These are phyloP conservation scores for Plasmodium ovale DNA, from an alignment of 169 alveolate species.

Conservation along the genomic window DNA sequence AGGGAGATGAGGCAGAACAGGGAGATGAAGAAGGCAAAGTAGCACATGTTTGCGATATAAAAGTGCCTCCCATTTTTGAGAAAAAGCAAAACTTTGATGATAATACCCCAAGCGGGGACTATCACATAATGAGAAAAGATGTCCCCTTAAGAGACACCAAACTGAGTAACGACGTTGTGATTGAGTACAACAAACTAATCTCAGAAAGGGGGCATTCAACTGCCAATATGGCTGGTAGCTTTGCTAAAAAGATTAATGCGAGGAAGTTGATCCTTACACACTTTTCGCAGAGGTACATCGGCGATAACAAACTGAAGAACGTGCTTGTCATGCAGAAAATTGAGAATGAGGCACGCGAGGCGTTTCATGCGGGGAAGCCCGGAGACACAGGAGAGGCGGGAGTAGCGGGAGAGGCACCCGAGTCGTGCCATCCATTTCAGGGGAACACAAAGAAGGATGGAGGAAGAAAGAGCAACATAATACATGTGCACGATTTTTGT, in stretches of 20 bases:
- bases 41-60: too few species aligned
- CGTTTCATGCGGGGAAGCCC: not conserved
- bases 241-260: slow-evolving; percentile 79
- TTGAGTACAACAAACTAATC: slow-evolving; percentile 65
- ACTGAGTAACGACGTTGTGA: not conserved
- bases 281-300: slow-evolving; percentile 82
- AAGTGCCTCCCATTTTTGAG: not conserved
- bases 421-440: not conserved
- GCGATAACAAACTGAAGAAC: slow-evolving; percentile 79
- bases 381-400: not conserved
- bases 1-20: not conserved
- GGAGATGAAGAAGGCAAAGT: too few species aligned
- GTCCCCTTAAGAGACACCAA: not conserved
- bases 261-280: slow-evolving; percentile 79
- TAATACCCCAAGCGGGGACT: not conserved
- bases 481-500: not conserved
- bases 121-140: not conserved
- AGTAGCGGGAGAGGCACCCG: not conserved
- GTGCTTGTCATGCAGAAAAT: slow-evolving; percentile 73
- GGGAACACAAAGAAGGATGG: not conserved
- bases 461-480: not conserved
- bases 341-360: slow-evolving; percentile 77
- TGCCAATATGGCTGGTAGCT: slow-evolving; percentile 83
- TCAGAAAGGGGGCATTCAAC: slow-evolving; percentile 83
- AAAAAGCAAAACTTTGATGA: not conserved